These are phyloP conservation scores for Scedosporium boydii DNA, from an alignment of 2,329 filamentous ascomycete species.

Conservation along the genomic window DNA sequence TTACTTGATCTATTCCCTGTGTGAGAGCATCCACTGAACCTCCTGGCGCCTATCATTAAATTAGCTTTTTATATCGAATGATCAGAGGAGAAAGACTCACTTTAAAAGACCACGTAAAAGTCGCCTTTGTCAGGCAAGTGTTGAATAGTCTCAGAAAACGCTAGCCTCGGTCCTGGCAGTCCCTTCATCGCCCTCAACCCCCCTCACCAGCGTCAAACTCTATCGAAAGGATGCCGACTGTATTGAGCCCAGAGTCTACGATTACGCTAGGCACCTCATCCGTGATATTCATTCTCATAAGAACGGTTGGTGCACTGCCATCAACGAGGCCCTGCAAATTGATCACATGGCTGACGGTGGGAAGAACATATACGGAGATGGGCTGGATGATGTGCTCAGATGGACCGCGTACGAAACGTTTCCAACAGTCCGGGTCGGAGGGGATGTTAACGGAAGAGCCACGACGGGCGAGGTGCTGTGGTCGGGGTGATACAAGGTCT, in stretches of 20 bases:
- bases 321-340: background rate
- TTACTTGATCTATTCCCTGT: slow-evolving; percentile 36
- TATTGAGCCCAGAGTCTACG: slow-evolving; percentile 40
- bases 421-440: background rate
- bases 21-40: slow-evolving; percentile 22
- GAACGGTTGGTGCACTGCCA: slow-evolving; percentile 1
- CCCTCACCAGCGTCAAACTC: slow-evolving; percentile 27
- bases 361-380: background rate
- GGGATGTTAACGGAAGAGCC: background rate
- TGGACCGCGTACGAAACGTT: slow-evolving; percentile 3
- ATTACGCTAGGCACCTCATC: slow-evolving; percentile 26
- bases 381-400: background rate
- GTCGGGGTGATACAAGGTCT: too few relatives aligned
- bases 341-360: background rate
- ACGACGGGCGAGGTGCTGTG: too few relatives aligned
- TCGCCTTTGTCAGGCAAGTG: slow-evolving; percentile 34
- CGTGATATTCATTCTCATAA: background rate
- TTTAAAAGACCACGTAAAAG: slow-evolving; percentile 39
- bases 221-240: slow-evolving; percentile 32
- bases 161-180: slow-evolving; percentile 31
- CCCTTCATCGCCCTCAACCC: slow-evolving; percentile 10
- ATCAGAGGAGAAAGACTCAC: slow-evolving; percentile 11
- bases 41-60: background rate
- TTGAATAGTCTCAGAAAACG: slow-evolving; percentile 38
- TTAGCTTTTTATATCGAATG: background rate